Conservation (phyloP, 2,329 filamentous ascomycete genomes). For the Fusarium brevicatenulatum region DNA sequence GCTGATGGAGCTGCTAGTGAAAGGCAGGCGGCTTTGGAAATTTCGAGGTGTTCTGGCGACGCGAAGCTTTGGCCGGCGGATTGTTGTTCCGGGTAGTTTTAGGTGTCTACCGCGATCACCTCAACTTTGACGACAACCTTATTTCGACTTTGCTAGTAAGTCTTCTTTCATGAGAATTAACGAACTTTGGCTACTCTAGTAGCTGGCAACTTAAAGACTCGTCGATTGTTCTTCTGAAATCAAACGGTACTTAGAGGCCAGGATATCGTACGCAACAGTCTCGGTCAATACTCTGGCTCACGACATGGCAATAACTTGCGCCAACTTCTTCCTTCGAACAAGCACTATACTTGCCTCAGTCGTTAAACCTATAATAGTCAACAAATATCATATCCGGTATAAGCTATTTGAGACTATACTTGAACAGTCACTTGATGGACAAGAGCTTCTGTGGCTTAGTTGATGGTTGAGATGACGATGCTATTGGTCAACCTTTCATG, state of each 20-base stretch:
- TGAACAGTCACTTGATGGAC: not conserved
- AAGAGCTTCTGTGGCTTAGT: not conserved
- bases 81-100: slow-evolving; percentile 12
- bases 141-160: not conserved
- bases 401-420: not conserved
- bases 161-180: too few relatives aligned
- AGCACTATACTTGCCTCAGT: not conserved
- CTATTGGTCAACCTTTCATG: not conserved
- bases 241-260: not conserved
- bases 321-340: not conserved
- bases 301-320: not conserved
- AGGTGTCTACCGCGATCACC: not conserved
- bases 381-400: not conserved
- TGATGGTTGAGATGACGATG: not conserved
- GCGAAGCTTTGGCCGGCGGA: slow-evolving; percentile 29
- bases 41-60: slow-evolving; percentile 39
- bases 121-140: not conserved
- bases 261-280: not conserved
- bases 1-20: slow-evolving; percentile 17
- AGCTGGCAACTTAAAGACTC: not conserved
- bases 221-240: not conserved
- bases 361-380: not conserved
- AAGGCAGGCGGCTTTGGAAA: slow-evolving; percentile 34
- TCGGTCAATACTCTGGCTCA: not conserved
- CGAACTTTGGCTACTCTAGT: too few relatives aligned